Percentiles rank a stretch among this genome's conserved stretches.
Evolutionary conservation across 2,329 filamentous ascomycete species (phyloP).

Genomic region (Fusarium udum): DNA sequence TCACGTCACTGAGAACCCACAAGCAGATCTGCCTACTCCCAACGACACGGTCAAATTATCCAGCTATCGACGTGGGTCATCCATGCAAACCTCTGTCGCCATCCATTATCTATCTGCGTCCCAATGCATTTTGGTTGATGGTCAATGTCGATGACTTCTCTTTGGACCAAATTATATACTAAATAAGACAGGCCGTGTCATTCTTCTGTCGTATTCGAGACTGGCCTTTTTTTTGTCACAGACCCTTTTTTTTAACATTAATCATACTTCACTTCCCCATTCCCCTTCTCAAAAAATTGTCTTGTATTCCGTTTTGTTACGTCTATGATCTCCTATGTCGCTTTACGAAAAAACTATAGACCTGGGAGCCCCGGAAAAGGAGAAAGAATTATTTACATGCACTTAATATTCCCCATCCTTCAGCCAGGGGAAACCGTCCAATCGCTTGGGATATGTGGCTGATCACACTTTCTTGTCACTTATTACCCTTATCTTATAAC

Average conservation of each 20-base stretch:
- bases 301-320: constrained; percentile 30
- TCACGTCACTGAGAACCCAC: no score
- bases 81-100: constrained; percentile 26
- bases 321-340: constrained; percentile 43
- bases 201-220: constrained; percentile 30
- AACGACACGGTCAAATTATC: constrained; percentile 26
- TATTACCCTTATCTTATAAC: constrained; percentile 29
- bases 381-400: constrained; percentile 42
- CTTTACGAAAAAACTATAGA: constrained; percentile 42
- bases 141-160: background rate
- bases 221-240: constrained; percentile 34
- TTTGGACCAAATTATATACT: background rate
- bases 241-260: constrained; percentile 29
- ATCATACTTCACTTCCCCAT: constrained; percentile 30
- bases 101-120: background rate
- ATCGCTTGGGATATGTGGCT: constrained; percentile 40
- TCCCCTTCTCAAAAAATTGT: constrained; percentile 22
- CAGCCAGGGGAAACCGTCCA: constrained; percentile 38
- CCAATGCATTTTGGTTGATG: background rate
- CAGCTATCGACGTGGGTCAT: constrained; percentile 26
- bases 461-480: constrained; percentile 35
- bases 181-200: constrained; percentile 11
- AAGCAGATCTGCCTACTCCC: constrained; percentile 10
- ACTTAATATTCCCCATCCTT: constrained; percentile 41
- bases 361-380: constrained; percentile 40